These are phyloP conservation scores for Teunomyces gatunensis DNA, from an alignment of 805 yeast genomes.

Conservation along the genomic window DNA sequence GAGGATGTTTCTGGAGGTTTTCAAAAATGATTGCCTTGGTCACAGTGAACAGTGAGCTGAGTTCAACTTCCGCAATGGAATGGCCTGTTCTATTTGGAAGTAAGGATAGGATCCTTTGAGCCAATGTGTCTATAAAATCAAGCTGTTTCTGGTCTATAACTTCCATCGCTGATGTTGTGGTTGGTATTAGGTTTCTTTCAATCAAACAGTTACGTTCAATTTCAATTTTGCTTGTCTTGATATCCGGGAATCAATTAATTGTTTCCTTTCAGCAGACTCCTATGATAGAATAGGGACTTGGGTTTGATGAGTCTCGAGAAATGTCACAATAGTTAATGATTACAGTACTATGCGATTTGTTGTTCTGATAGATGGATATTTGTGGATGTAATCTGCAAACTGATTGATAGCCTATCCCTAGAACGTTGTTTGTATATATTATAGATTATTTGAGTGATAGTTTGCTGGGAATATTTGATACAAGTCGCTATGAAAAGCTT, in stretches of 20 bases:
- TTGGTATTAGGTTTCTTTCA: background rate
- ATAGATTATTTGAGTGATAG: background rate
- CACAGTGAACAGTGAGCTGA: constrained; percentile 36
- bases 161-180: background rate
- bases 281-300: background rate
- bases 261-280: background rate
- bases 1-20: constrained; percentile 11
- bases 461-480: background rate
- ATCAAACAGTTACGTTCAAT: background rate
- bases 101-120: constrained; percentile 30
- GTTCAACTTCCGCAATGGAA: constrained; percentile 37
- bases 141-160: constrained; percentile 3
- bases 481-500: background rate
- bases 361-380: background rate
- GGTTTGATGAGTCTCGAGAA: background rate
- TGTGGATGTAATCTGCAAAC: background rate
- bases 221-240: background rate
- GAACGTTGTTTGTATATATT: background rate
- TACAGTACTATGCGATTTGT: background rate
- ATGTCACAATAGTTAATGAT: background rate
- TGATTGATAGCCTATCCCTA: background rate
- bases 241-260: background rate
- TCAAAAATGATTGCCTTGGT: constrained; percentile 29
- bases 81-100: constrained; percentile 41
- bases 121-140: constrained; percentile 22